phyloP scores from a whole-genome alignment of 1,284 basidiomycete genomes.

The Malassezia sp. region DNA sequence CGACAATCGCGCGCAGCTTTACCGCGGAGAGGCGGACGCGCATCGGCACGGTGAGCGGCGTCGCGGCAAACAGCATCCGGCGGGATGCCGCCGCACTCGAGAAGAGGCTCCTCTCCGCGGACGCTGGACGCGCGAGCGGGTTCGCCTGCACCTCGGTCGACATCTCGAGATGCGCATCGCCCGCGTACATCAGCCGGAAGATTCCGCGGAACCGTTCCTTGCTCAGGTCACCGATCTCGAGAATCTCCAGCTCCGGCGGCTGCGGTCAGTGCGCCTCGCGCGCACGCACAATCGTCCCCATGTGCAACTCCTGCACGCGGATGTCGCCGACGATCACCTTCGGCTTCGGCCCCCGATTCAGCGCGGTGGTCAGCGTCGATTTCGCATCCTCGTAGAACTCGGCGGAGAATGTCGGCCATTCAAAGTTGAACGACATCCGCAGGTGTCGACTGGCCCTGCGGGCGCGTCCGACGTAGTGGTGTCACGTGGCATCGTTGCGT shows the following conservation, averaged over 20 bases:
- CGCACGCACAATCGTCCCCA: constrained; percentile 77
- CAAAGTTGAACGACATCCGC: constrained; percentile 86
- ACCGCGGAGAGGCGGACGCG: constrained; percentile 89
- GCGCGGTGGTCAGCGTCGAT: constrained; percentile 47
- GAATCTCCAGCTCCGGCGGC: constrained; percentile 93
- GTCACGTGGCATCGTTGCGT: too few species aligned
- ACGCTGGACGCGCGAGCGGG: constrained; percentile 58
- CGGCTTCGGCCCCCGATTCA: constrained; percentile 56
- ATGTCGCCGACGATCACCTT: constrained; percentile 95
- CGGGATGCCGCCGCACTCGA: constrained; percentile 27
- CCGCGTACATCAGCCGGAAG: constrained; percentile 85
- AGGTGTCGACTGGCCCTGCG: too few species aligned
- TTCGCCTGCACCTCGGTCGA: constrained; percentile 95
- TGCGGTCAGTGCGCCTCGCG: constrained; percentile 43
- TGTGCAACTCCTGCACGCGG: constrained; percentile 89
- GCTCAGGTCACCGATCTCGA: constrained; percentile 94
- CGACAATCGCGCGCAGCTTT: constrained; percentile 86
- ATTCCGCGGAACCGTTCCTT: constrained; percentile 93
- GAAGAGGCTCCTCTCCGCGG: constrained; percentile 29
- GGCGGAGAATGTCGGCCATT: constrained; percentile 80
- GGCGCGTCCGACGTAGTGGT: background rate
- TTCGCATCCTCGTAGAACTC: constrained; percentile 50
- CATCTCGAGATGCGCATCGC: constrained; percentile 89
- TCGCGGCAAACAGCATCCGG: constrained; percentile 43
- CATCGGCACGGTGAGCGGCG: constrained; percentile 66